Conservation (phyloP, 106 monocot genomes). For the Amphibolis antarctica region DNA sequence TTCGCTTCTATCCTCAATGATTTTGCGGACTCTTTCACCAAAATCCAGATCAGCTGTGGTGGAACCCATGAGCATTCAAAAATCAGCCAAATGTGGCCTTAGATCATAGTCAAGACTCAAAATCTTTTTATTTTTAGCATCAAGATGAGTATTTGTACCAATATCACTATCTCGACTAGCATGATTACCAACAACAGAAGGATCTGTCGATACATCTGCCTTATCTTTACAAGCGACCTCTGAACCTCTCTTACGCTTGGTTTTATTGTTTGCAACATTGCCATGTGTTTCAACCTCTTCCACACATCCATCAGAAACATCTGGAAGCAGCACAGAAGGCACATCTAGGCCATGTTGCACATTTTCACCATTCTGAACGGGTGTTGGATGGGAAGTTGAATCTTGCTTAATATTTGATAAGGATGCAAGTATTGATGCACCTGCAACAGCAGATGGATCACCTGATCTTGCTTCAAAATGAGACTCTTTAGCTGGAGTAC, state of each 20-base stretch:
- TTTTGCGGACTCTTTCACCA: constrained; percentile 34
- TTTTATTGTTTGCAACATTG: constrained; percentile 16
- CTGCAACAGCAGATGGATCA: constrained; percentile 58
- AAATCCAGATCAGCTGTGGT: constrained; percentile 46
- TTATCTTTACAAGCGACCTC: constrained; percentile 1
- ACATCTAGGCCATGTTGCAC: constrained; percentile 21
- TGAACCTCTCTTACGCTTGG: constrained; percentile 21
- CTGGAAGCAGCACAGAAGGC: constrained; percentile 18
- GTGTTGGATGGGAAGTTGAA: constrained; percentile 24
- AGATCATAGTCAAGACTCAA: constrained; percentile 27
- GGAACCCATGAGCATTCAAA: constrained; percentile 34
- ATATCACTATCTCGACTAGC: neutral
- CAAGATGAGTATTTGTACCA: constrained; percentile 11
- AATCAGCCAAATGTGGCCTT: constrained; percentile 15
- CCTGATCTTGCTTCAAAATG: constrained; percentile 35
- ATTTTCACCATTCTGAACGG: constrained; percentile 44
- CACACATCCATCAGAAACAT: constrained; percentile 20
- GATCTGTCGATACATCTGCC: neutral
- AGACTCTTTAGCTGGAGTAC: constrained; percentile 26
- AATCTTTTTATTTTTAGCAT: constrained; percentile 30
- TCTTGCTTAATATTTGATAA: constrained; percentile 59
- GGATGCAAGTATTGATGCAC: constrained; percentile 68
- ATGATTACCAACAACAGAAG: neutral
- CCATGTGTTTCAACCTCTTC: constrained; percentile 22
- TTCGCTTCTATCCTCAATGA: constrained; percentile 42